Conservation (phyloP, 2,329 filamentous ascomycete genomes). For the Fusarium irregulare region DNA sequence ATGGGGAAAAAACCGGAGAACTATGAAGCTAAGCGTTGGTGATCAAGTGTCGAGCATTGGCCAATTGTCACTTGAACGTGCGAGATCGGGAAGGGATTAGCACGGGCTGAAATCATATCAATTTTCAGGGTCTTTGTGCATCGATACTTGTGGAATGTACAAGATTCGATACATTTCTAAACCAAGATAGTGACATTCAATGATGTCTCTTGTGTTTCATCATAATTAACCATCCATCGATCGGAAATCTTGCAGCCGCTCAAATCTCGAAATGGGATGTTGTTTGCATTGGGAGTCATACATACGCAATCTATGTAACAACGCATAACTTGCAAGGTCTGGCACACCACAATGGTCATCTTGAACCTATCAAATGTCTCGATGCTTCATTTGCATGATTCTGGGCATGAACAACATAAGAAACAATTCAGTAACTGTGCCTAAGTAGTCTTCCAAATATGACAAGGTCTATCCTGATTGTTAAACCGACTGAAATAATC, state of each 20-base stretch:
- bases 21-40: conserved; percentile 29
- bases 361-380: background rate
- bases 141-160: conserved; percentile 25
- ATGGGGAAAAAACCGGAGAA: conserved; percentile 42
- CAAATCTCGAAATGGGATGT: conserved; percentile 11
- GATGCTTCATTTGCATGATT: background rate
- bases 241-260: conserved; percentile 36
- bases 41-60: conserved; percentile 34
- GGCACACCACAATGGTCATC: background rate
- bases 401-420: background rate
- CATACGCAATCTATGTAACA: conserved; percentile 15
- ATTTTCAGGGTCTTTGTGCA: conserved; percentile 31
- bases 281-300: conserved; percentile 21
- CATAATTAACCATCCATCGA: conserved; percentile 24
- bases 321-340: conserved; percentile 17
- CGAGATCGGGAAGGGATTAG: conserved; percentile 41
- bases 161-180: conserved; percentile 23
- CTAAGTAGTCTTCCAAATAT: background rate
- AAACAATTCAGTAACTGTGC: background rate
- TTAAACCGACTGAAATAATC: background rate
- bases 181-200: conserved; percentile 1
- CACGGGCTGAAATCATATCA: conserved; percentile 15
- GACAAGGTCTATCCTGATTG: background rate
- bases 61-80: conserved; percentile 10
- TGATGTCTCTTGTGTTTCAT: background rate